Evolutionary conservation across 371 early-diverging fungal genomes (phyloP), one percentile per base, ranked within the genome.

Genomic region (Mucor indicus): DNA sequence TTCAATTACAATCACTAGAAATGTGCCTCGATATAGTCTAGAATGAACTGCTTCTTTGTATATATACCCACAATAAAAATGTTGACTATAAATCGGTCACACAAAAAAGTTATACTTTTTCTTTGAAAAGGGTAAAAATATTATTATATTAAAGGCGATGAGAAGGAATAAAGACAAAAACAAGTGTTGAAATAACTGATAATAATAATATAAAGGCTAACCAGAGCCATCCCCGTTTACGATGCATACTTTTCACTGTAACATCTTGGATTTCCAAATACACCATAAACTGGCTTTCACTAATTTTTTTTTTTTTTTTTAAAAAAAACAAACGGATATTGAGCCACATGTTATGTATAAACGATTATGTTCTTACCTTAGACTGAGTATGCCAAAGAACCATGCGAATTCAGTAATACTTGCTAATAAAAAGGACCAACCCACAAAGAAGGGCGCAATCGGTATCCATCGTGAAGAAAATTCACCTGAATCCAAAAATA

Each of bases 81-180:
- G n/a, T n/a, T n/a, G n/a, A n/a, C n/a, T n/a, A n/a, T n/a, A n/a
- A n/a, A n/a, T n/a, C n/a, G n/a, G n/a, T n/a, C n/a, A n/a, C n/a
- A n/a, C n/a, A n/a, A n/a, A n/a, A n/a, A n/a, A n/a, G n/a, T n/a
- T n/a, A n/a, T n/a, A n/a, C n/a, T n/a, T n/a, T n/a, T n/a, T n/a
- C n/a, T n/a, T n/a, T n/a, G n/a, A n/a, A n/a, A n/a, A n/a, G n/a
- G n/a, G n/a, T n/a, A n/a, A n/a, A n/a, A n/a, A n/a, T n/a, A n/a
- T n/a, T n/a, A 35, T 35, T 11, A n/a, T 3, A 38, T 58, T 60
- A 60, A 8, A 74, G 25, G 25, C 63, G 60, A 48, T 62, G 46
- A 3, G 71, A 57, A 23, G 75, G 75, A 42, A 71, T 60, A 49
- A 66, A 68, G 22, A 61, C 64, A 58, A 75, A 71, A n/a, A 70